Evolutionary conservation across 495 filamentous ascomycete species (phyloP), one percentile per base, ranked within the genome.

Genomic region (Trichoderma virens): DNA sequence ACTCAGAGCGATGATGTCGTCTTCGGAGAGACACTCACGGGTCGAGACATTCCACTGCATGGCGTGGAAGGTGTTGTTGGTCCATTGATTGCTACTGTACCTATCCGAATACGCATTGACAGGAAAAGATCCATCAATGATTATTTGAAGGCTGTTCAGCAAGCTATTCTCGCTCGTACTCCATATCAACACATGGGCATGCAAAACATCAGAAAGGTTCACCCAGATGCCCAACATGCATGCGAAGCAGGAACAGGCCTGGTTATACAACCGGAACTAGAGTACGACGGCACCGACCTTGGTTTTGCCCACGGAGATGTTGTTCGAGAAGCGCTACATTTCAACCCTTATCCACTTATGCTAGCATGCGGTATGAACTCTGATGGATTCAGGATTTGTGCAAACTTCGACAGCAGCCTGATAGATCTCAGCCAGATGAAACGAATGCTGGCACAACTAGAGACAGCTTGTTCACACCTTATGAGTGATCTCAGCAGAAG

Each of bases 141-240:
- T 3, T 38, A 35, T 20, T 31, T 62, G 14, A 16, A 25, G 14
- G 16, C 3, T 2, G 23, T 41, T 6, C 60, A 62, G 31, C 31
- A 6, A 9, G 5, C 20, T 11, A 14, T 28, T 5, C 14, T 23
- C 13, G 13, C 27, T 6, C n/a, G 18, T 14, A 34, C 18, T 11
- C 2, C 32, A 11, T 39, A 62, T 16, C 31, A 62, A 23, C 60
- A 62, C 25, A 14, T 41, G 14, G 60, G 60, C 18, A 14, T 62
- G 13, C 60, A 62, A 25, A 6, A 62, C 0, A 62, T 62, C 32
- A 14, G 35, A 38, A 32, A 38, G 7, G 3, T 62, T 13, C 9
- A 25, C 23, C 31, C 35, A 20, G 41, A 66, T 3, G 20, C 67
- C 39, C 64, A 70, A 18, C 20, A 54, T 5, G 62, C 39, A 7